These are phyloP conservation scores for Corylus avellana DNA, from an alignment of 306 rosid genomes.

Conservation along the genomic window DNA sequence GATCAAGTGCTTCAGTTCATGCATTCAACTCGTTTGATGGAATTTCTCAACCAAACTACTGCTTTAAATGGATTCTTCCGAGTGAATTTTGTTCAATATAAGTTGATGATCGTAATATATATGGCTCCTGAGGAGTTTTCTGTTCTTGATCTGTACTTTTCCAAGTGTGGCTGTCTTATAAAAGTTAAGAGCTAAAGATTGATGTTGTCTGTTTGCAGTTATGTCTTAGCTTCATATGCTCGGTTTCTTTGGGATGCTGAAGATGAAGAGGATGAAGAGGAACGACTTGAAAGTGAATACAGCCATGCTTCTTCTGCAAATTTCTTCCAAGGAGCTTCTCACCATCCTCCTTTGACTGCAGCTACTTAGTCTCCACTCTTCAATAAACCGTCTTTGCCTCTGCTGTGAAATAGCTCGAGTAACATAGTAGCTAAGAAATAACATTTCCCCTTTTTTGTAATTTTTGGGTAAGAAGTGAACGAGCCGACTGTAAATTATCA, in stretches of 20 bases:
- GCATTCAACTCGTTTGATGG: not conserved
- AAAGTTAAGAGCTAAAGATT: constrained; percentile 21
- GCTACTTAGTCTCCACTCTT: constrained; percentile 37
- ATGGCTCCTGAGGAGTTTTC: not conserved
- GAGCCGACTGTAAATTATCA: too few relatives aligned
- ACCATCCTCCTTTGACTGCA: constrained; percentile 47
- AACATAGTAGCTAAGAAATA: constrained; percentile 4
- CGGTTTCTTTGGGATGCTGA: constrained; percentile 78
- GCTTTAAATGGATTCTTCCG: not conserved
- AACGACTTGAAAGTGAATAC: constrained; percentile 28
- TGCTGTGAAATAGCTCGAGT: constrained; percentile 1
- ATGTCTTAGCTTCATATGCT: constrained; percentile 76
- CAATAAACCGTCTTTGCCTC: not conserved
- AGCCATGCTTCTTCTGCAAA: constrained; percentile 25
- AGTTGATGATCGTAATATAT: not conserved
- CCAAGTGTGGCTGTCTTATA: not conserved
- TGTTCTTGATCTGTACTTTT: not conserved
- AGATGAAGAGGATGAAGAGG: constrained; percentile 45
- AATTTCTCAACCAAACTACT: not conserved
- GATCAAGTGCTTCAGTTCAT: not conserved
- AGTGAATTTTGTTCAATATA: not conserved
- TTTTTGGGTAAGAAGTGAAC: too few relatives aligned
- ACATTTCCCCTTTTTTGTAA: not conserved
- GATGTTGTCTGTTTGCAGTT: constrained; percentile 46
- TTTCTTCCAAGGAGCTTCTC: constrained; percentile 42